A percentile compares a stretch with the other conserved stretches of the same genome.
Conservation (phyloP, 129 eudicot genomes). For the Flaveria sonorensis region DNA sequence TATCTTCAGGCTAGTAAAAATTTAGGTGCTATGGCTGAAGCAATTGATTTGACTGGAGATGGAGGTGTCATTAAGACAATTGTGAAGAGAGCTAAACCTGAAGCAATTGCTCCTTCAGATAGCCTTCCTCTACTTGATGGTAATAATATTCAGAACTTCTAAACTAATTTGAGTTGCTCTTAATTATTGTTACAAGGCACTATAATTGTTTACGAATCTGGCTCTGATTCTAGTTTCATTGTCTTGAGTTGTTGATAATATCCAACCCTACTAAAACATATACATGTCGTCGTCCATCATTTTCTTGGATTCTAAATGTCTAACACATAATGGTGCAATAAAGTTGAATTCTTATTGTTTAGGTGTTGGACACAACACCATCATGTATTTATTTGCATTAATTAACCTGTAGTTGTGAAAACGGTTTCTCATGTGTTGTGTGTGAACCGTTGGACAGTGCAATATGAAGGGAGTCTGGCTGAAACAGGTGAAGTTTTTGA, state of each 20-base stretch:
- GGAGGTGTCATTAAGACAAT: slow-evolving; percentile 93
- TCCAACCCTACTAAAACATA: neutral
- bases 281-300: too few species aligned
- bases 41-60: slow-evolving; percentile 88
- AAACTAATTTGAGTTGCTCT: slow-evolving; percentile 7
- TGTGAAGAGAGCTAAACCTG: slow-evolving; percentile 72
- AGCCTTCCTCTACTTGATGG: slow-evolving; percentile 93
- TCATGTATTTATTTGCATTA: neutral
- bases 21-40: slow-evolving; percentile 59
- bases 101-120: slow-evolving; percentile 84
- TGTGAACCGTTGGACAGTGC: slow-evolving; percentile 55
- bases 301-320: too few species aligned
- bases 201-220: neutral
- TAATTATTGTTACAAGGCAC: neutral
- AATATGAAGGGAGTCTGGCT: slow-evolving; percentile 86
- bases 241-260: neutral
- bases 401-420: neutral
- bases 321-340: too few species aligned
- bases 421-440: slow-evolving; percentile 12
- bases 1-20: slow-evolving; percentile 37
- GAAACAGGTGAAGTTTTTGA: slow-evolving; percentile 96
- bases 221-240: neutral
- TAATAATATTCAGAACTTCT: slow-evolving; percentile 36
- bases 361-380: neutral
- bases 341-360: too few species aligned